Conservation (phyloP, 1,284 basidiomycete species). For the Schizophyllum commune region DNA sequence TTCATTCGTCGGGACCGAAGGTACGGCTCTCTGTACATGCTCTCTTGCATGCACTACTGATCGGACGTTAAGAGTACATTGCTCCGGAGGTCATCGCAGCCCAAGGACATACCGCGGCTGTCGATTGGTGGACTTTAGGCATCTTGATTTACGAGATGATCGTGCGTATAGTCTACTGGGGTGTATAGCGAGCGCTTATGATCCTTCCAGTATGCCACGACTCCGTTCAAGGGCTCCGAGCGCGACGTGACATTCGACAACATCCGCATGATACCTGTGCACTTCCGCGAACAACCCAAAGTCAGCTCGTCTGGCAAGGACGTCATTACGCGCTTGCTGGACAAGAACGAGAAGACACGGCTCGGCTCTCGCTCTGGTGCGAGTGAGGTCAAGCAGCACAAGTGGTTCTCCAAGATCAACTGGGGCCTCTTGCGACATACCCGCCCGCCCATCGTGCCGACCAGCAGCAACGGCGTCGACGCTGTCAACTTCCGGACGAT, state of each 20-base stretch:
- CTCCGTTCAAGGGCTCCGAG: constrained; percentile 96
- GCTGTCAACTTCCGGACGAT: constrained; percentile 88
- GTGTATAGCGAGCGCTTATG: constrained; percentile 16
- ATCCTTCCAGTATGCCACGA: constrained; percentile 77
- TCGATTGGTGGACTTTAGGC: constrained; percentile 99
- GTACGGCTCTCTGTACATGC: constrained; percentile 33
- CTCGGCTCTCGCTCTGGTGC: constrained; percentile 91
- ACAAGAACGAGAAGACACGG: constrained; percentile 89
- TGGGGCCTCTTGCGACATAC: constrained; percentile 95
- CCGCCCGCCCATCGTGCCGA: constrained; percentile 88
- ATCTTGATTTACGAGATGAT: constrained; percentile 99
- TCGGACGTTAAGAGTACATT: constrained; percentile 75
- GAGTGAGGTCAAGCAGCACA: constrained; percentile 97
- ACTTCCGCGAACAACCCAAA: constrained; percentile 83
- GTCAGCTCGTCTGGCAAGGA: constrained; percentile 67
- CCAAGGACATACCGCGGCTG: constrained; percentile 94
- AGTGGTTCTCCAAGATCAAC: constrained; percentile 95
- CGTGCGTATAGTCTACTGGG: constrained; percentile 51
- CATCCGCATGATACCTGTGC: constrained; percentile 82
- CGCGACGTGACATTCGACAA: constrained; percentile 96
- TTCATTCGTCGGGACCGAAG: constrained; percentile 98
- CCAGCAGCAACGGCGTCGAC: constrained; percentile 76
- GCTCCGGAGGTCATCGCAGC: constrained; percentile 98
- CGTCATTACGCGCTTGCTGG: constrained; percentile 79
- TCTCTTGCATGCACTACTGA: not conserved